Evolutionary conservation across 2,329 filamentous ascomycete species (phyloP).

Genomic region (Zarea fungicola): DNA sequence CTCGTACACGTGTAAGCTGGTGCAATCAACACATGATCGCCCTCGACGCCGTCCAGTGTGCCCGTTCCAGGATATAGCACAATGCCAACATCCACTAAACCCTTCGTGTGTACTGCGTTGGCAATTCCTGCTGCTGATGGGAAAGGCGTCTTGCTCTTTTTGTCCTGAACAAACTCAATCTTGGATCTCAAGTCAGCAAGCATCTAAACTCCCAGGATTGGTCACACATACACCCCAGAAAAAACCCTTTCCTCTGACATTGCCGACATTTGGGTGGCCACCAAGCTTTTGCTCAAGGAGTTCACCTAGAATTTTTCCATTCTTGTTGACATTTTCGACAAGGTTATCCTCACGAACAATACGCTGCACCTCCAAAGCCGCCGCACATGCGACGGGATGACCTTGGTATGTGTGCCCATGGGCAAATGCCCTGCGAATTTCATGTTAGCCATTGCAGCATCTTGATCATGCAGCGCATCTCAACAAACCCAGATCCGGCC

Average conservation of each 20-base stretch:
- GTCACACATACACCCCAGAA: conserved; percentile 24
- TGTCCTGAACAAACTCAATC: conserved; percentile 26
- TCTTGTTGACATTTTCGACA: conserved; percentile 17
- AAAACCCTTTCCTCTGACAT: conserved; percentile 26
- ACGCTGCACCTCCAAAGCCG: conserved; percentile 25
- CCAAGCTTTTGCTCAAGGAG: conserved; percentile 20
- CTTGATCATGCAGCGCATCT: not conserved
- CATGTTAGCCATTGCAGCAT: conserved; percentile 3
- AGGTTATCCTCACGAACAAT: conserved; percentile 41
- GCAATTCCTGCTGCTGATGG: conserved; percentile 26
- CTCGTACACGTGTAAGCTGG: conserved; percentile 41
- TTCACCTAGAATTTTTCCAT: conserved; percentile 13
- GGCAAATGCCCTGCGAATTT: conserved; percentile 15
- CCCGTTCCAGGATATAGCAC: conserved; percentile 38
- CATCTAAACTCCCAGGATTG: not conserved
- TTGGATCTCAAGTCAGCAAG: conserved; percentile 8
- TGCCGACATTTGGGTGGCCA: conserved; percentile 23
- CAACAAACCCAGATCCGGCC: conserved; percentile 26
- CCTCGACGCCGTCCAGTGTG: conserved; percentile 18
- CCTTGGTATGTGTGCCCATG: conserved; percentile 24
- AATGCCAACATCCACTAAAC: conserved; percentile 40
- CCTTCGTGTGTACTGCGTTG: conserved; percentile 25
- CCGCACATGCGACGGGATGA: conserved; percentile 23
- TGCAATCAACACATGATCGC: conserved; percentile 22
- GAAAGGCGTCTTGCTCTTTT: conserved; percentile 23